phyloP scores from a whole-genome alignment of 192 early-diverging fungal species.

The Jimgerdemannia flammicorona region DNA sequence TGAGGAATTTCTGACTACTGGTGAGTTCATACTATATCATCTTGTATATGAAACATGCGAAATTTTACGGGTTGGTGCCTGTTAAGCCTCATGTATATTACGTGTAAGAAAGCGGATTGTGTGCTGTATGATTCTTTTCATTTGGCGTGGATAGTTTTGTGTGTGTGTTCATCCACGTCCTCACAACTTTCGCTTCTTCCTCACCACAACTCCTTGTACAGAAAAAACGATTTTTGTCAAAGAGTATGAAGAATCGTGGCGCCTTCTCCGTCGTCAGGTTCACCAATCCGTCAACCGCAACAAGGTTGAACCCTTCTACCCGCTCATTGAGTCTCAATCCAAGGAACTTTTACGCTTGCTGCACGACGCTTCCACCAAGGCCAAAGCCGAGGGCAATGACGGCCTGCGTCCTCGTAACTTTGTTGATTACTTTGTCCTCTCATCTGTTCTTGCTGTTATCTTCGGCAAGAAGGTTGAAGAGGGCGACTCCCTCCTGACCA shows the following conservation, averaged over 20 bases:
- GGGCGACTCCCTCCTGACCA: constrained; percentile 6
- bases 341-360: background rate
- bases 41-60: no score
- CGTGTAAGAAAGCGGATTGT: no score
- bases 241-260: background rate
- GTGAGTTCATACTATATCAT: background rate
- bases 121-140: no score
- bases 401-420: background rate
- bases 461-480: constrained; percentile 3
- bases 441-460: background rate
- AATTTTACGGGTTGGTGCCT: background rate
- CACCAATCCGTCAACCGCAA: background rate
- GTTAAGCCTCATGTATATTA: no score
- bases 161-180: background rate
- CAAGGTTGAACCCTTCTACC: background rate
- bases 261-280: background rate
- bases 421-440: background rate
- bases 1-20: background rate
- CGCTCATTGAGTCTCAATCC: background rate
- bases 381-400: constrained; percentile 1
- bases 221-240: background rate
- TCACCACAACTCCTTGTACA: background rate
- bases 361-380: background rate
- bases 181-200: background rate
- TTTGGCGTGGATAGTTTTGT: no score